A percentile compares a stretch with the other conserved stretches of the same genome.
Evolutionary conservation across 1,139 yeast species (phyloP).

Genomic region (Candida pseudoviswanathii): DNA sequence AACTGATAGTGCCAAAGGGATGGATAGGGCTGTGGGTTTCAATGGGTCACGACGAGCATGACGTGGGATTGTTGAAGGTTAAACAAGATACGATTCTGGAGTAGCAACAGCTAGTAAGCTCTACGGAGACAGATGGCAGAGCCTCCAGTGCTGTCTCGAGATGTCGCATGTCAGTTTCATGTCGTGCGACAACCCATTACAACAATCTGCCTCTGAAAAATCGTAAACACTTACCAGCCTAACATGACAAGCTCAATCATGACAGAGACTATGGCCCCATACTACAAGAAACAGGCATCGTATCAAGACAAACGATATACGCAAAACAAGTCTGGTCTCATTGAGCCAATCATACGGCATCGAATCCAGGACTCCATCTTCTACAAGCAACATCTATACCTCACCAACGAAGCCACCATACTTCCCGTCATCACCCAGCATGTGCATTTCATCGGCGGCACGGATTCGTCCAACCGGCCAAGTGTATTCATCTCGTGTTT

Average conservation of each 20-base stretch:
- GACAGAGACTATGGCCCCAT: neutral
- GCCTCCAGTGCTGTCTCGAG: neutral
- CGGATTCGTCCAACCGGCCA: conserved; percentile 52
- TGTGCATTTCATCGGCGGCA: conserved; percentile 50
- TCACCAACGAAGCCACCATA: conserved; percentile 56
- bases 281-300: conserved; percentile 1
- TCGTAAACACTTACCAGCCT: too few species aligned
- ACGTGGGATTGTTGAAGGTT: too few species aligned
- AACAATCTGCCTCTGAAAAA: neutral
- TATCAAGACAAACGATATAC: conserved; percentile 29
- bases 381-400: conserved; percentile 65
- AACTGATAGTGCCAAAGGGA: too few species aligned
- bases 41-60: too few species aligned
- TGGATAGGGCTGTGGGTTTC: too few species aligned
- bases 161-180: neutral
- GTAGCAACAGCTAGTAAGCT: too few species aligned
- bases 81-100: too few species aligned
- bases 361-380: conserved; percentile 67
- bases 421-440: conserved; percentile 39
- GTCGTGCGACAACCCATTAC: neutral
- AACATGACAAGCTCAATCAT: neutral
- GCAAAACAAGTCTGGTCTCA: conserved; percentile 52
- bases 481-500: conserved; percentile 66
- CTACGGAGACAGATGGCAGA: too few species aligned
- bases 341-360: conserved; percentile 72